Evolutionary conservation across 306 rosid genomes (phyloP).

Genomic region (Alnus glutinosa): DNA sequence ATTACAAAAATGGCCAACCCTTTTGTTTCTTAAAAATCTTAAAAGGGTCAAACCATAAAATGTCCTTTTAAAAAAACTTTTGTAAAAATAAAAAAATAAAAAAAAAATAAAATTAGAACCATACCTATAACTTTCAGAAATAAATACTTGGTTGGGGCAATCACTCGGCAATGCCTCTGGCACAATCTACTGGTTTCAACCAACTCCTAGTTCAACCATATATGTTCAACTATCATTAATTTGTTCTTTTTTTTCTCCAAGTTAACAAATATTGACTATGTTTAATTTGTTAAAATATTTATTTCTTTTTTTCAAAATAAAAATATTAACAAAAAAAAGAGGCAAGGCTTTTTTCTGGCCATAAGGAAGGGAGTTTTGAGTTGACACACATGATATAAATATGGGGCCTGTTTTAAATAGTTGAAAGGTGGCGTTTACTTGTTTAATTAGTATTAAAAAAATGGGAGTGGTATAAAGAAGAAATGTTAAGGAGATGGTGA

Average conservation of each 20-base stretch:
- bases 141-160: background rate
- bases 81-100: no score
- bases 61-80: background rate
- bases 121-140: no score
- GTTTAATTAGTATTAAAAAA: background rate
- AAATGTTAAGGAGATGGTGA: constrained; percentile 3
- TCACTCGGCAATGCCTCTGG: background rate
- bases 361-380: background rate
- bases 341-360: background rate
- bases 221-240: background rate
- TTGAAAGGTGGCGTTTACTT: background rate
- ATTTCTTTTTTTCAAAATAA: background rate
- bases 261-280: background rate
- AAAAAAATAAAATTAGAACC: no score
- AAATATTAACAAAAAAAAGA: no score
- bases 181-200: background rate
- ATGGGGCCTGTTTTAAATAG: background rate
- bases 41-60: background rate
- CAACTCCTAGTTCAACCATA: background rate
- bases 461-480: background rate
- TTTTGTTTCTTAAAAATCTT: background rate
- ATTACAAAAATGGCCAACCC: background rate
- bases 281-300: background rate
- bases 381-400: background rate
- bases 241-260: background rate